Percentiles rank a stretch among this genome's conserved stretches.
phyloP scores from a whole-genome alignment of 192 early-diverging fungal genomes.

The Entomortierella beljakovae region DNA sequence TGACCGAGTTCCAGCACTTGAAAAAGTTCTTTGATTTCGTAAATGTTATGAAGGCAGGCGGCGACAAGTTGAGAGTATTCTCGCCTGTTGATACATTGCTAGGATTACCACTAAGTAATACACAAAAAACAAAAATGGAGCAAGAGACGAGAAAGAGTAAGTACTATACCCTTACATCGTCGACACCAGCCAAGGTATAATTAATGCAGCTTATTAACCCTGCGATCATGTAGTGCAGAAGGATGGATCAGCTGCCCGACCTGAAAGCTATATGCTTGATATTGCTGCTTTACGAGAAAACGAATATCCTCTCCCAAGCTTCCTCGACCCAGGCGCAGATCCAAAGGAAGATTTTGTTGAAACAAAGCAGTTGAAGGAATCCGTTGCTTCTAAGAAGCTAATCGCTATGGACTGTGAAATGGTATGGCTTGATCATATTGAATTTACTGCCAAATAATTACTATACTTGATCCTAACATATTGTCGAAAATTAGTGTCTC shows the following conservation, averaged over 20 bases:
- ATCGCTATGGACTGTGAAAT: conserved; percentile 74
- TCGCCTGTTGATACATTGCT: conserved; percentile 22
- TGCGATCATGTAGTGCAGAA: background rate
- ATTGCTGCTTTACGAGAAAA: conserved; percentile 14
- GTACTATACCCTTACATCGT: background rate
- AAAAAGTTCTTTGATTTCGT: conserved; percentile 37
- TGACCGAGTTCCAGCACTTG: conserved; percentile 29
- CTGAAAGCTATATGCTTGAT: conserved; percentile 26
- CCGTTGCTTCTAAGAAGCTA: conserved; percentile 17
- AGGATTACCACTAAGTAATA: conserved; percentile 35
- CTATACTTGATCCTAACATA: background rate
- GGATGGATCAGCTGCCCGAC: background rate
- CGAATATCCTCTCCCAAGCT: conserved; percentile 36
- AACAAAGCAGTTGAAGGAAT: conserved; percentile 1
- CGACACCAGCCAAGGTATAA: too few species aligned
- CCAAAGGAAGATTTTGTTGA: conserved; percentile 26
- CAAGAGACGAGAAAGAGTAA: conserved; percentile 19
- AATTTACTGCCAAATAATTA: background rate
- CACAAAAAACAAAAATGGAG: conserved; percentile 9
- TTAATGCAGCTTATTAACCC: background rate
- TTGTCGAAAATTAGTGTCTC: conserved; percentile 41
- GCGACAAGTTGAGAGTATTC: conserved; percentile 33
- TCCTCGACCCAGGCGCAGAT: background rate
- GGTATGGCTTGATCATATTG: conserved; percentile 43
- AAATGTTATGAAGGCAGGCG: conserved; percentile 39